phyloP scores from a whole-genome alignment of 2,329 filamentous ascomycete species.

The Botrytis fabae region DNA sequence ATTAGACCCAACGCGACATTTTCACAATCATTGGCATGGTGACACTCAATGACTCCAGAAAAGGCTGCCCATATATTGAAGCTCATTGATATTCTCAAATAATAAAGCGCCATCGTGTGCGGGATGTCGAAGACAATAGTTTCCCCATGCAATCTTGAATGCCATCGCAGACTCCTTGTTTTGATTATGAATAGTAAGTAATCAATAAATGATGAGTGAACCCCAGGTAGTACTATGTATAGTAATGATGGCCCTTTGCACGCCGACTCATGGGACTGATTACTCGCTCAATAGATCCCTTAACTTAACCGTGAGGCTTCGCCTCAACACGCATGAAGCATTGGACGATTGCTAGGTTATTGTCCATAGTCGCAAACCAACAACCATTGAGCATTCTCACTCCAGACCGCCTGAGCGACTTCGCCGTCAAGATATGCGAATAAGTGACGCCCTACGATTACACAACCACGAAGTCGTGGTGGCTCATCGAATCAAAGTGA shows the following conservation, averaged over 20 bases:
- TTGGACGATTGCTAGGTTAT: not conserved
- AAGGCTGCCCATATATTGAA: not conserved
- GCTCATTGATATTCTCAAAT: not conserved
- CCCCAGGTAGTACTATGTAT: not conserved
- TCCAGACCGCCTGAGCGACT: slow-evolving; percentile 13
- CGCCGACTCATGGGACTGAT: slow-evolving; percentile 2
- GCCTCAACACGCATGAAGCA: not conserved
- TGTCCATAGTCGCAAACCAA: not conserved
- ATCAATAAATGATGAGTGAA: not conserved
- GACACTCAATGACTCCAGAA: not conserved
- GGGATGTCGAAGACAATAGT: not conserved
- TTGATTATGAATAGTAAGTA: not conserved
- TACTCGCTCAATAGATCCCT: not conserved
- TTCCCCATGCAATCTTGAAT: not conserved
- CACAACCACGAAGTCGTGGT: slow-evolving; percentile 13
- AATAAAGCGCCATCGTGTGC: not conserved
- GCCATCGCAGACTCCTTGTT: not conserved
- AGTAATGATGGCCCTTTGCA: not conserved
- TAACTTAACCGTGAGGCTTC: not conserved
- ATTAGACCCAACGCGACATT: too few species aligned
- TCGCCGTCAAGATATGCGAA: slow-evolving; percentile 1
- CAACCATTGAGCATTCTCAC: not conserved
- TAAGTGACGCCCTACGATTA: not conserved
- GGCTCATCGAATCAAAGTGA: slow-evolving; percentile 16
- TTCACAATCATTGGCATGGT: not conserved